Evolutionary conservation across 805 yeast species (phyloP).

Genomic region (baker's yeast (Saccharomyces cerevisiae)): DNA sequence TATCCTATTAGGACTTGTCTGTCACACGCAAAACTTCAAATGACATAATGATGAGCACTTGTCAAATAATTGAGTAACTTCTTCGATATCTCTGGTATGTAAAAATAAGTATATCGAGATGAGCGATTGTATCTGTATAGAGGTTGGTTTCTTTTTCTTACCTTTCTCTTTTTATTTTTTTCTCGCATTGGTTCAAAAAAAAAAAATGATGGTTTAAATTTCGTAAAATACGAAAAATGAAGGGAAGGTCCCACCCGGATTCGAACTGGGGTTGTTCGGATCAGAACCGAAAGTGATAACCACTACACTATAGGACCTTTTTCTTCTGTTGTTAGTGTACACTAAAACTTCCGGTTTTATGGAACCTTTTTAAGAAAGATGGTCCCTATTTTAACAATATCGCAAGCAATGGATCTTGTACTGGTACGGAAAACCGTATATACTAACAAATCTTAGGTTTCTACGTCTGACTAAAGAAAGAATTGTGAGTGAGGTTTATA

Average conservation of each 20-base stretch:
- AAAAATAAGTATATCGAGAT: neutral
- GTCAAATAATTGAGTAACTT: neutral
- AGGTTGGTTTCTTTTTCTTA: no score
- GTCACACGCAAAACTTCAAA: neutral
- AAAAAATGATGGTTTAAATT: neutral
- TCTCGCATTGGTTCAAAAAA: neutral
- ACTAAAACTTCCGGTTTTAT: neutral
- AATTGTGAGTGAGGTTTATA: no score
- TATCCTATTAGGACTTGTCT: neutral
- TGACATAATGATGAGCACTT: neutral
- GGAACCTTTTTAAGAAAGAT: neutral
- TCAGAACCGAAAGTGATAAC: conserved; percentile 55
- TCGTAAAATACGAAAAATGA: conserved; percentile 7
- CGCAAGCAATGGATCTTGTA: no score
- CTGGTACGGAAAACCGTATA: no score
- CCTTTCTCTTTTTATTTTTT: no score
- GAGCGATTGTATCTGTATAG: neutral
- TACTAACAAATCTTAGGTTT: no score
- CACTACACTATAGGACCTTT: conserved; percentile 50
- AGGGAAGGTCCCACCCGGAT: conserved; percentile 69
- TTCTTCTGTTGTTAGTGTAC: neutral
- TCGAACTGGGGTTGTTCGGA: conserved; percentile 76
- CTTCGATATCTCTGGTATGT: neutral
- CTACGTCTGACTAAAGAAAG: no score
- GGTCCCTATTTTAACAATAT: neutral